phyloP scores from a whole-genome alignment of 164 flowering plant genomes.

The Macadamia integrifolia region DNA sequence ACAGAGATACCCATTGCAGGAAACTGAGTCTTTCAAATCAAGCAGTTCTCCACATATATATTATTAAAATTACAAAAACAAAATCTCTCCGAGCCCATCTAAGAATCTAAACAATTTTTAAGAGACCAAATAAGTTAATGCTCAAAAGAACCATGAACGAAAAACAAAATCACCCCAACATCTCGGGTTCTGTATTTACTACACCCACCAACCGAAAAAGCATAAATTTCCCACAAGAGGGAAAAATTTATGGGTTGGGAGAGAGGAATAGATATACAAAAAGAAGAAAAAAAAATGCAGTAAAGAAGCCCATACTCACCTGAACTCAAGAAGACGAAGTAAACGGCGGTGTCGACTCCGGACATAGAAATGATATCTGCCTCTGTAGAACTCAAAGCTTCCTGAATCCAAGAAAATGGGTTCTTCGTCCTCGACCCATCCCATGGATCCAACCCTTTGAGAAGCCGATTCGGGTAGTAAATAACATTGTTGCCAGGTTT shows the following conservation, averaged over 20 bases:
- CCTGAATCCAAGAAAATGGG: slow-evolving; percentile 80
- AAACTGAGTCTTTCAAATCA: too few relatives aligned
- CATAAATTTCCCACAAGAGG: too few relatives aligned
- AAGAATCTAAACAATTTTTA: background rate
- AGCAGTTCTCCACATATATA: too few relatives aligned
- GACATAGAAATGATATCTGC: slow-evolving; percentile 59
- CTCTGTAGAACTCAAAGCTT: slow-evolving; percentile 55
- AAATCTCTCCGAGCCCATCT: too few relatives aligned
- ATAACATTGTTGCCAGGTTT: slow-evolving; percentile 58
- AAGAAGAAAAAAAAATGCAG: background rate
- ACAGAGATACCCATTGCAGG: background rate
- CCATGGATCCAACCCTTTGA: slow-evolving; percentile 68
- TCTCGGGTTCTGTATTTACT: too few relatives aligned
- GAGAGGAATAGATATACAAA: background rate
- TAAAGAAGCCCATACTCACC: slow-evolving; percentile 29
- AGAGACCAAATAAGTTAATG: too few relatives aligned
- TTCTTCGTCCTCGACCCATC: slow-evolving; percentile 44
- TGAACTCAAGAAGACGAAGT: slow-evolving; percentile 77
- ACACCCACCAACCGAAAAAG: too few relatives aligned
- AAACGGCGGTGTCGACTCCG: slow-evolving; percentile 94
- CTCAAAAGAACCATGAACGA: background rate
- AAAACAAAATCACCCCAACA: background rate
- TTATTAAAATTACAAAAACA: too few relatives aligned
- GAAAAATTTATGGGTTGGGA: too few relatives aligned
- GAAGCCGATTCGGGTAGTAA: slow-evolving; percentile 84